phyloP scores from a whole-genome alignment of 169 alveolate species.

The Cryptosporidium baileyi region DNA sequence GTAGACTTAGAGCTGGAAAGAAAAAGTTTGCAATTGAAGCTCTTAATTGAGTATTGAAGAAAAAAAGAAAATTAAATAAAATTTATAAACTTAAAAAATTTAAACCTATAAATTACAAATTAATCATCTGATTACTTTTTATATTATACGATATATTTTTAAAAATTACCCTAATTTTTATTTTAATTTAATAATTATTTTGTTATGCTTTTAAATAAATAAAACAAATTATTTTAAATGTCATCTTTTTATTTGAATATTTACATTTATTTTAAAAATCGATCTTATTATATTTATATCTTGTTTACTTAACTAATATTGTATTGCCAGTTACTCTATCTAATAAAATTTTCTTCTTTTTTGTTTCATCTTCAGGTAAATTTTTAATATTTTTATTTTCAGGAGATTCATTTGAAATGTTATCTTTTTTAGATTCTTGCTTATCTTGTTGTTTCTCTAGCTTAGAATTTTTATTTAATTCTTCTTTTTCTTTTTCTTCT shows the following conservation, averaged over 20 bases:
- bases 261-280: neutral
- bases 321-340: conserved; percentile 60
- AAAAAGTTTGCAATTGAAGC: conserved; percentile 85
- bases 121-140: too few species aligned
- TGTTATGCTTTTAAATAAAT: neutral
- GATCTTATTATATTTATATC: neutral
- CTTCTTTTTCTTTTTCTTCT: too few species aligned
- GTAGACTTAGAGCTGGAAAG: conserved; percentile 85
- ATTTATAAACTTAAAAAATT: too few species aligned
- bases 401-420: too few species aligned
- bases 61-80: neutral
- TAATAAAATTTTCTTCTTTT: neutral
- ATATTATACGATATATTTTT: too few species aligned
- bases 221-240: neutral
- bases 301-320: too few species aligned
- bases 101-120: too few species aligned
- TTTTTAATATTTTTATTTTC: too few species aligned
- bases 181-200: neutral
- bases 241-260: neutral
- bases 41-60: conserved; percentile 72
- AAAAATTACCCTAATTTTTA: neutral
- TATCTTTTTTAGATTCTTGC: too few species aligned
- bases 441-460: too few species aligned
- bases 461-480: too few species aligned
- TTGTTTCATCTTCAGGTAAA: too few species aligned